Evolutionary conservation across 257 asterid species (phyloP), one percentile per base, ranked within the genome.

Genomic region (Parsonsia alboflavescens): DNA sequence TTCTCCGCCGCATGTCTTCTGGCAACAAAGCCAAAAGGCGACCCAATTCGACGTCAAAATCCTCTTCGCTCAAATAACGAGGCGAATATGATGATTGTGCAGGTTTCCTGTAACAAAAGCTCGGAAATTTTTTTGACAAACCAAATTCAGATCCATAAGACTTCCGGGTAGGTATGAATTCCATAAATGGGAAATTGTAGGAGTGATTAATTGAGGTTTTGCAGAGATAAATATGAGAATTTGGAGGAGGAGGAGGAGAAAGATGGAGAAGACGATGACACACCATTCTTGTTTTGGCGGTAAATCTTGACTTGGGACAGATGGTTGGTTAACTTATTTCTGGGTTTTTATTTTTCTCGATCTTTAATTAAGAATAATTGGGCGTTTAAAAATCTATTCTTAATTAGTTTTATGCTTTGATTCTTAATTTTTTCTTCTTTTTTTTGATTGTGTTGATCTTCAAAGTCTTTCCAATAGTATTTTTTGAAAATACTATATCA

Each of bases 1-100:
- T 87, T 76, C 82, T 77, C 75, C 85, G 88, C 79, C 96, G 87
- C 96, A 90, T 92, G 70, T 86, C 91, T 90, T 89, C 97, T 76
- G 97, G 96, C 69, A 94, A 84, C 61, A 94, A 83, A 10, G 85
- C 75, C 76, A 89, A 85, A 71, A 94, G 80, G 5, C 93, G 93
- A 28, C 80, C 91, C 75, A 93, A 76, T 66, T 93, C 98, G 82
- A 90, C 86, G 15, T 84, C 73, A 71, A 86, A 86, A 17, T 91
- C 96, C 10, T 84, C 96, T 50, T 84, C 79, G 68, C 74, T 76
- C 68, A 84, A 80, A 10, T 80, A 81, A 56, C 77, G 70, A 24
- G 83, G 76, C 24, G 77, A 50, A 10, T 84, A 68, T 0, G 77
- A 73, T 3, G 65, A 73, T 22, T 24, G 24, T 21, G 81, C 6